Evolutionary conservation across 2,329 filamentous ascomycete genomes (phyloP).

Genomic region (Ophiostoma pallidulum): DNA sequence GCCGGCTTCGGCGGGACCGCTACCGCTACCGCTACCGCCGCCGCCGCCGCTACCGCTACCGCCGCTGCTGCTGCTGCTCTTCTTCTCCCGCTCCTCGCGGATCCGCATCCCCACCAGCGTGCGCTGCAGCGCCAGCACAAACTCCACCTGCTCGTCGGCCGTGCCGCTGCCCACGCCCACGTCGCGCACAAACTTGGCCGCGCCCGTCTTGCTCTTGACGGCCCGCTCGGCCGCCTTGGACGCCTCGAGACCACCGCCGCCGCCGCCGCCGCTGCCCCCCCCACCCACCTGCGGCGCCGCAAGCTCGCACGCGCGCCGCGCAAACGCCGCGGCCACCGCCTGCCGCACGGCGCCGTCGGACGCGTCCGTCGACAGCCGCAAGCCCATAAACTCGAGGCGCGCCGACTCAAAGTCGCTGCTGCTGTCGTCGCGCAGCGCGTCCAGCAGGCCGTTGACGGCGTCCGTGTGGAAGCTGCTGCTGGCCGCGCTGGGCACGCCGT

Average conservation of each 20-base stretch:
- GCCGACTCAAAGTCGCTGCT: slow-evolving; percentile 69
- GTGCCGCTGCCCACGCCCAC: slow-evolving; percentile 41
- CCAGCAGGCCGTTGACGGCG: slow-evolving; percentile 76
- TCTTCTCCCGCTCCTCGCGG: slow-evolving; percentile 7
- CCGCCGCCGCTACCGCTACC: too few species aligned
- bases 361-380: slow-evolving; percentile 86
- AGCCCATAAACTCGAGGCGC: slow-evolving; percentile 83
- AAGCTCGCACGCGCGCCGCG: slow-evolving; percentile 68
- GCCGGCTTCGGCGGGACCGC: too few species aligned
- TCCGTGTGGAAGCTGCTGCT: slow-evolving; percentile 67
- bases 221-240: slow-evolving; percentile 55
- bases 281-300: slow-evolving; percentile 38
- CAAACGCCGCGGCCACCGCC: slow-evolving; percentile 77
- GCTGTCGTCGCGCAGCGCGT: slow-evolving; percentile 65
- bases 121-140: slow-evolving; percentile 71
- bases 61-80: neutral
- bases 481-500: slow-evolving; percentile 29
- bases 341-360: slow-evolving; percentile 81
- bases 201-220: slow-evolving; percentile 45
- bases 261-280: slow-evolving; percentile 34
- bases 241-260: slow-evolving; percentile 40
- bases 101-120: slow-evolving; percentile 53
- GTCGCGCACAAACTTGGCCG: slow-evolving; percentile 29
- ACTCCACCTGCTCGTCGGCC: slow-evolving; percentile 71
- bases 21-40: too few species aligned